Evolutionary conservation across 2,329 filamentous ascomycete species (phyloP).

Genomic region (Nothopassalora personata): DNA sequence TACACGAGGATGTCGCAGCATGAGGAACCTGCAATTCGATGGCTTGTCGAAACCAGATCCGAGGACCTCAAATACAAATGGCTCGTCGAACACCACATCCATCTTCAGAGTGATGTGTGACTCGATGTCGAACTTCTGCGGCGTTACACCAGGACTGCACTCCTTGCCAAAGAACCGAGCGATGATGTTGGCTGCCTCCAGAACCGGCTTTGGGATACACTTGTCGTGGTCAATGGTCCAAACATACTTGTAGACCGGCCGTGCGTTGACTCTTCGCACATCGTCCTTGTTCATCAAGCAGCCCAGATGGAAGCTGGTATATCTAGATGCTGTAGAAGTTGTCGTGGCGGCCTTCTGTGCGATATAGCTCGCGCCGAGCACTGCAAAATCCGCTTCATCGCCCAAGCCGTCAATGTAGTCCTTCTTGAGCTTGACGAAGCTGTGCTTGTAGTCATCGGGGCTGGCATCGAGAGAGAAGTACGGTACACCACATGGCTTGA

Average conservation of each 20-base stretch:
- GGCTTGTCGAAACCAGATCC: slow-evolving; percentile 75
- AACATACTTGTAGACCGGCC: slow-evolving; percentile 61
- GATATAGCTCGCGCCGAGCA: slow-evolving; percentile 70
- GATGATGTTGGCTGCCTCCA: slow-evolving; percentile 40
- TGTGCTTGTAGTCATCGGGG: slow-evolving; percentile 16
- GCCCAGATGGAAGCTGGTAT: slow-evolving; percentile 76
- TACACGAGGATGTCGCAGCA: slow-evolving; percentile 69
- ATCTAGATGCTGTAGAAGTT: slow-evolving; percentile 47
- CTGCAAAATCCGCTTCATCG: slow-evolving; percentile 76
- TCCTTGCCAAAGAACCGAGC: slow-evolving; percentile 36
- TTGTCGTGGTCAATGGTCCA: slow-evolving; percentile 46
- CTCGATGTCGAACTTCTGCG: slow-evolving; percentile 22
- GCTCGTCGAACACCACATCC: slow-evolving; percentile 58
- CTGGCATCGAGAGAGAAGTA: slow-evolving; percentile 54
- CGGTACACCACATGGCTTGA: slow-evolving; percentile 70
- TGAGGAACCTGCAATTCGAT: slow-evolving; percentile 64
- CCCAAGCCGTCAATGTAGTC: slow-evolving; percentile 75
- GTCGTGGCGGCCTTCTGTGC: slow-evolving; percentile 56
- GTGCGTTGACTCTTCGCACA: slow-evolving; percentile 47
- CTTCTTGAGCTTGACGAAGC: slow-evolving; percentile 76
- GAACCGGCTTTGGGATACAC: slow-evolving; percentile 43
- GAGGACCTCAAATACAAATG: slow-evolving; percentile 72
- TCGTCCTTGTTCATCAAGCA: slow-evolving; percentile 66
- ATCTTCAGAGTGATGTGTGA: slow-evolving; percentile 26
- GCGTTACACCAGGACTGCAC: slow-evolving; percentile 21